phyloP scores from a whole-genome alignment of 306 rosid genomes.

The Biancaea sappan region DNA sequence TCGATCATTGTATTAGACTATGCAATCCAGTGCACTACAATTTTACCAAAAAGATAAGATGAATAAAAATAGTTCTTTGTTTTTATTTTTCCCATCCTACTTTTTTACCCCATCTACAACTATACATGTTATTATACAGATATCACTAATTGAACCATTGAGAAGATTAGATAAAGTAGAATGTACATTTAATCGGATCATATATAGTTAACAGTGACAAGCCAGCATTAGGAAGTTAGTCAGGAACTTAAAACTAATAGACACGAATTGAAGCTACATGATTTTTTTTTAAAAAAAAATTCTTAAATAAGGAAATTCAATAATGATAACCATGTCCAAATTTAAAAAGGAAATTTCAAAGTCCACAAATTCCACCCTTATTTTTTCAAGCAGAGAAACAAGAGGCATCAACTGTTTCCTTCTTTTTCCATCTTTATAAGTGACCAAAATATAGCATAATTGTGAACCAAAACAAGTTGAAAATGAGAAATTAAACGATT shows the following conservation, averaged over 20 bases:
- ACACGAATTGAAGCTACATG: background rate
- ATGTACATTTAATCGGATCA: background rate
- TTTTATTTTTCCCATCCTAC: background rate
- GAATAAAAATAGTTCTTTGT: background rate
- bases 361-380: background rate
- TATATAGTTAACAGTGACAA: background rate
- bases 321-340: too few relatives aligned
- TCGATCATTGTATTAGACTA: slow-evolving; percentile 14
- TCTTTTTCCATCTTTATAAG: background rate
- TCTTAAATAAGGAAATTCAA: background rate
- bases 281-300: too few relatives aligned
- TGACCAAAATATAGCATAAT: background rate
- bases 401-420: background rate
- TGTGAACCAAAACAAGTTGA: slow-evolving; percentile 23
- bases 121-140: background rate
- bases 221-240: background rate
- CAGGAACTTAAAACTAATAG: background rate
- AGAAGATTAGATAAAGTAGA: background rate
- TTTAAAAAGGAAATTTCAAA: background rate
- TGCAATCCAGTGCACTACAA: slow-evolving; percentile 2
- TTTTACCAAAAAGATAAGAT: background rate
- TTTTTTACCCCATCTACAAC: background rate
- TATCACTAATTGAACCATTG: background rate
- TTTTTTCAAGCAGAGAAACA: background rate
- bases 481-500: slow-evolving; percentile 2